Base-by-base conservation (phyloP, 306 rosid genomes). In the Begonia loranthoides region DNA sequence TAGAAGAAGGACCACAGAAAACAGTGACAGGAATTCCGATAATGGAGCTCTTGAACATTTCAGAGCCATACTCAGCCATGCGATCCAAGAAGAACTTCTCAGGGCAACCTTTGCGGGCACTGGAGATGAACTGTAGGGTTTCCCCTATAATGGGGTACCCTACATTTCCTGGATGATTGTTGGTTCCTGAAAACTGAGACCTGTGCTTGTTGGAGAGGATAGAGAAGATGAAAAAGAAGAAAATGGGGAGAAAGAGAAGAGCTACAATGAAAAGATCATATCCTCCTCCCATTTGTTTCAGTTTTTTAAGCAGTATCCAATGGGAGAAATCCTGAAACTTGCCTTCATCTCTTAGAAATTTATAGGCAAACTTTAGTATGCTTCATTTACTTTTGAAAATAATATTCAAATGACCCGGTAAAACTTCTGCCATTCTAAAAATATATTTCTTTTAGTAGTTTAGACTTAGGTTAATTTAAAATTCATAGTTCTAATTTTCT, bases 111-210 rank as follows among this genome's bases (percentile, higher is more conserved):
- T 57, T 57, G 21, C 52, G 9, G 9, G 40, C 52, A 16, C 38
- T 10, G 43, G 61, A 33, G 9, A 57, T 11, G 19, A 22, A 45
- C 40, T 57, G 6, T 1, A 57, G 61, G 39, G 41, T 57, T 41
- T 57, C 61, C 0, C 61, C 61, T 4, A 57, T n/a, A 3, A 45
- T 45, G 9, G 61, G 61, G 14, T 45, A 57, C 8, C 61, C 61
- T 15, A 57, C 33, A 0, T 15, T 45, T 17, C 61, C 61, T 17
- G 52, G 51, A 5, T 51, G 61, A 4, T 5, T 33, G 24, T 46
- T 57, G 13, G 51, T 22, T 4, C 38, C 17, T 2, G 61, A 47
- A 17, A 47, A 46, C 13, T 57, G 51, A 9, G 52, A 33, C 44
- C 14, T 24, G 44, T 57, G 61, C 13, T 15, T 16, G 40, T 57